These are phyloP conservation scores for Penicillium sp. DNA, from an alignment of 2,329 filamentous ascomycete genomes.

Conservation along the genomic window DNA sequence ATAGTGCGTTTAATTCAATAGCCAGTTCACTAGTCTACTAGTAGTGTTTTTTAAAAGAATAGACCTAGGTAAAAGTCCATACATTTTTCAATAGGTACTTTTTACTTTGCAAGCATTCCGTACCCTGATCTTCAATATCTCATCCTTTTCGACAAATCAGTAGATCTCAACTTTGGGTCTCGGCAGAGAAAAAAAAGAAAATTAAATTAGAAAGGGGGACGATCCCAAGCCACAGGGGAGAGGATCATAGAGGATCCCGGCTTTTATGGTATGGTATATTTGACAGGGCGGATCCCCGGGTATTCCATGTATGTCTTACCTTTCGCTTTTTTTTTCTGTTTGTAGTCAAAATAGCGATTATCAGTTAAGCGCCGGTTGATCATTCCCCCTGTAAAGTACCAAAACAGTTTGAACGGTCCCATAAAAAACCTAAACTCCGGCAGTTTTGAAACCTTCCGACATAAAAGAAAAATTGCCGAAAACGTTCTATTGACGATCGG, in stretches of 20 bases:
- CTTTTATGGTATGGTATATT: too few relatives aligned
- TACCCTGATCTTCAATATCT: conserved; percentile 8
- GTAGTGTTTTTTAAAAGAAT: background rate
- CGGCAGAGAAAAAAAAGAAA: background rate
- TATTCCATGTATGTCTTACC: background rate
- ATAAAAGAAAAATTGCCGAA: conserved; percentile 20
- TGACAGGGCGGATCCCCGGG: background rate
- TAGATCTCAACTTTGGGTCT: conserved; percentile 11
- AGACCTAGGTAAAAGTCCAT: too few relatives aligned
- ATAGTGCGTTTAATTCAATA: too few relatives aligned
- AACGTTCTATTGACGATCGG: conserved; percentile 19
- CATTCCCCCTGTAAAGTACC: background rate
- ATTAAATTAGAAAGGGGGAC: conserved; percentile 1
- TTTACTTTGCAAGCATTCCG: too few relatives aligned
- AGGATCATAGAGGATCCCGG: background rate
- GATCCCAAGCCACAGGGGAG: conserved; percentile 18
- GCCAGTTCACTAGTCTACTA: background rate
- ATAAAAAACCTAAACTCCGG: conserved; percentile 10
- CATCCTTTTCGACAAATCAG: conserved; percentile 9
- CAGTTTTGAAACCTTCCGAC: conserved; percentile 25
- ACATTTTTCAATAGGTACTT: too few relatives aligned
- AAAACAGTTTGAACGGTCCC: conserved; percentile 1
- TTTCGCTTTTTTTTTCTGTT: background rate
- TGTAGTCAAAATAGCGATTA: too few relatives aligned
- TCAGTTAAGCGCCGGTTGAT: background rate